Evolutionary conservation across 352 stramenopile genomes (phyloP).

Genomic region (Phytophthora constricta): DNA sequence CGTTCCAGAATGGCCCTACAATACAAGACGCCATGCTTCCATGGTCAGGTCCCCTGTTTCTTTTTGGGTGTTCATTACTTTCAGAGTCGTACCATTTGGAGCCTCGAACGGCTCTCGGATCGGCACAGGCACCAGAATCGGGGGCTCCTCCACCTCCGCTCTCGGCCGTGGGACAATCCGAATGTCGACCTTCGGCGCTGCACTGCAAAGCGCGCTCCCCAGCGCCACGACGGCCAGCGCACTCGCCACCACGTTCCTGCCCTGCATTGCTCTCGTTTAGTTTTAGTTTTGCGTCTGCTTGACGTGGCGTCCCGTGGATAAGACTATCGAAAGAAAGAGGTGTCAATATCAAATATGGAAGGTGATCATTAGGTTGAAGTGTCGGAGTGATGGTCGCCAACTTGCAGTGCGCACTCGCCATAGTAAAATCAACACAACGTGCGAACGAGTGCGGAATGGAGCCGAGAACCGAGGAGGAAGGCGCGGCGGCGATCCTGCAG

Average conservation of each 20-base stretch:
- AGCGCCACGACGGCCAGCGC: slow-evolving; percentile 30
- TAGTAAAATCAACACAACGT: not conserved
- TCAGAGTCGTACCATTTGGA: slow-evolving; percentile 56
- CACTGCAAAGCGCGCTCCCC: slow-evolving; percentile 34
- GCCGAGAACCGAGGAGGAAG: slow-evolving; percentile 28
- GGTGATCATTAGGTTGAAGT: slow-evolving; percentile 18
- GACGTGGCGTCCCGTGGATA: slow-evolving; percentile 12
- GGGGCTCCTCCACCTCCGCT: slow-evolving; percentile 11
- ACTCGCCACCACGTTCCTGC: slow-evolving; percentile 22
- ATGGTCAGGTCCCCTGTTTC: too few relatives aligned
- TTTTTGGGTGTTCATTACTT: too few relatives aligned
- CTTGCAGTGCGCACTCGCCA: not conserved
- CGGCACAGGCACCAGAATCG: slow-evolving; percentile 43
- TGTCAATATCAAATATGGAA: slow-evolving; percentile 2
- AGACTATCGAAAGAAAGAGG: too few relatives aligned
- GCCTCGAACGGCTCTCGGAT: slow-evolving; percentile 52
- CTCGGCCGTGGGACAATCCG: slow-evolving; percentile 52
- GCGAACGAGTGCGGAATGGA: slow-evolving; percentile 3
- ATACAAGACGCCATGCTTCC: not conserved
- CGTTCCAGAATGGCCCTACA: slow-evolving; percentile 50
- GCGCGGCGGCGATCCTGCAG: slow-evolving; percentile 16
- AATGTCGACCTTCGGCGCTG: slow-evolving; percentile 67
- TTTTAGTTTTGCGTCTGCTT: too few relatives aligned
- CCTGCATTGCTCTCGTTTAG: slow-evolving; percentile 22
- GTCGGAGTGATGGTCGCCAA: slow-evolving; percentile 26